Base-by-base conservation (phyloP, 2,329 filamentous ascomycete genomes). In the Kalaharituber pfeilii region DNA sequence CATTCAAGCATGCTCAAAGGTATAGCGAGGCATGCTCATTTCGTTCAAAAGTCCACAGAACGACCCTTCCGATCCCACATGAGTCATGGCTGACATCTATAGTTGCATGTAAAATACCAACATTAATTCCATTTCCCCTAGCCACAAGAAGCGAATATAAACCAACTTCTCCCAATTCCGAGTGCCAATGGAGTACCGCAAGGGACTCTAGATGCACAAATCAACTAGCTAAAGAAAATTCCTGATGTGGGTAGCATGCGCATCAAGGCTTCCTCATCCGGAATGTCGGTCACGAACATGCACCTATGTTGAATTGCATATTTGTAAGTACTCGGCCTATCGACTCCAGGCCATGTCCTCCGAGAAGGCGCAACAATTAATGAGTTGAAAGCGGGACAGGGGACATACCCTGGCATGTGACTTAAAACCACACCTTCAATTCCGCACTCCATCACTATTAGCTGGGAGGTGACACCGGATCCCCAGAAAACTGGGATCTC, bases 401-500 rank as follows among this genome's bases (percentile, higher is more conserved):
- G 30, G 8, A 47, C 42, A 53, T 73, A 70, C 28, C 71, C 71
- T 1, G 78, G 74, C 9, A 73, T 72, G 67, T 82, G 79, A 0
- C 72, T 75, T 69, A 83, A 77, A 1, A 81, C 70, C 1, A 70
- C 69, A 0, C 79, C 79, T 49, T 74, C 62, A 47, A 80, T 62
- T 6, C 65, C 67, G 4, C 77, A 75, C 54, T 69, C 70, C 71
- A 79, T 74, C 1, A 82, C 75, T 13, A 77, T 78, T 62, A 80
- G 74, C 62, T 82, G 79, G 1, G 80, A 78, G 33, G 79, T 82
- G 9, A 82, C 78, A 29, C 79, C 79, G 62, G 79, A 82, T 0
- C 76, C 79, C 77, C 79, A 77, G 59, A 79, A 79, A 3, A 78
- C 72, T 0, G 75, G 76, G 27, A 79, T 69, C 25, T 72, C 68